A percentile compares a stretch with the other conserved stretches of the same genome.
Evolutionary conservation across 1,139 yeast genomes (phyloP).

Genomic region (Arxiozyma slooffiae): DNA sequence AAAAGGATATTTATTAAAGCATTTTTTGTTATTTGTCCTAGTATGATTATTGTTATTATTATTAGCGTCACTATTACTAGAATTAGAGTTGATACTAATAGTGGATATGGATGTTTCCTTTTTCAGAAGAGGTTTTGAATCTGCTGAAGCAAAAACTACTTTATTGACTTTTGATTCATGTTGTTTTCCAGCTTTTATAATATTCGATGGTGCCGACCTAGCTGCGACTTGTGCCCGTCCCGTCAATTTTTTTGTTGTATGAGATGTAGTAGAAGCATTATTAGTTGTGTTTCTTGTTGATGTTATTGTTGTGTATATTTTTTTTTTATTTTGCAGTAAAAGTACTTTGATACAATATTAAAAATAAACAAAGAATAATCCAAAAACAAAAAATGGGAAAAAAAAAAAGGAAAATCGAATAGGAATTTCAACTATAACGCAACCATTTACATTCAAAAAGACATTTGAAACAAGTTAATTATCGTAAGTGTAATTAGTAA

Average conservation of each 20-base stretch:
- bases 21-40: slow-evolving; percentile 1
- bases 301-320: slow-evolving; percentile 2
- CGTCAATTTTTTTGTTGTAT: slow-evolving; percentile 16
- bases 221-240: slow-evolving; percentile 31
- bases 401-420: background rate
- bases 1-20: slow-evolving; percentile 16
- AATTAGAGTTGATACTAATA: background rate
- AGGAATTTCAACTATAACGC: background rate
- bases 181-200: slow-evolving; percentile 2
- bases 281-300: background rate
- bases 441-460: background rate
- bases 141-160: background rate
- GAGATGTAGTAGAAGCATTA: slow-evolving; percentile 10
- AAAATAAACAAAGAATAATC: background rate
- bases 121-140: background rate
- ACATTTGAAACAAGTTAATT: too few species aligned
- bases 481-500: too few species aligned
- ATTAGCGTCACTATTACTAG: background rate
- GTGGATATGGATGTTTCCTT: slow-evolving; percentile 5
- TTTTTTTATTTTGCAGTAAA: background rate
- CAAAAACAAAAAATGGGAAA: background rate
- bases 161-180: slow-evolving; percentile 1
- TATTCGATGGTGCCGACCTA: slow-evolving; percentile 14
- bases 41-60: background rate
- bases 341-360: background rate